These are phyloP conservation scores for Trametes polyzona DNA, from an alignment of 1,284 basidiomycete genomes.

Conservation along the genomic window DNA sequence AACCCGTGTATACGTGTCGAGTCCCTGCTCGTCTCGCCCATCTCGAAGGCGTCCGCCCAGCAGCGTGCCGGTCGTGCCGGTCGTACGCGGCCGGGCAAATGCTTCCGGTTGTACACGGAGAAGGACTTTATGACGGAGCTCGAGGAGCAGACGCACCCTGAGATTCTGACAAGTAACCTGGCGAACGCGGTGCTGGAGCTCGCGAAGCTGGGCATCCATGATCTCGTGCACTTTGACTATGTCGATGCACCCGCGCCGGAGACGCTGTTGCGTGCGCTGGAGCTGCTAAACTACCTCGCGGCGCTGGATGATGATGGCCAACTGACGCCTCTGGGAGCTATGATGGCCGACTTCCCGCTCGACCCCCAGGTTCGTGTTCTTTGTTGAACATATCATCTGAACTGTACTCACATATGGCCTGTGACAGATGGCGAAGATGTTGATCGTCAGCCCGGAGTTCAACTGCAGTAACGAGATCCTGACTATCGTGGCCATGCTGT, in stretches of 20 bases:
- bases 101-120: slow-evolving; percentile 97
- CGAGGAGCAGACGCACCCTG: slow-evolving; percentile 96
- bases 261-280: slow-evolving; percentile 96
- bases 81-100: slow-evolving; percentile 94
- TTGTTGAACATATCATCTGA: neutral
- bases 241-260: slow-evolving; percentile 97
- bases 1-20: slow-evolving; percentile 97
- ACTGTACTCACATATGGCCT: neutral
- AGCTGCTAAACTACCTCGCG: slow-evolving; percentile 90
- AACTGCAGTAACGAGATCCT: slow-evolving; percentile 96
- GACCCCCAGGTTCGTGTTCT: slow-evolving; percentile 80
- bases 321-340: slow-evolving; percentile 83
- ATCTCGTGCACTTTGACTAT: slow-evolving; percentile 93
- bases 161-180: slow-evolving; percentile 91
- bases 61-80: slow-evolving; percentile 97
- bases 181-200: slow-evolving; percentile 95
- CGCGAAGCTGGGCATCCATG: slow-evolving; percentile 91
- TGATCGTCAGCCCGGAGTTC: slow-evolving; percentile 94
- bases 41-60: slow-evolving; percentile 95
- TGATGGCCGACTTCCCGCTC: slow-evolving; percentile 98
- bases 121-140: slow-evolving; percentile 96
- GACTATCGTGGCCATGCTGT: slow-evolving; percentile 95
- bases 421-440: slow-evolving; percentile 84
- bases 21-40: slow-evolving; percentile 91
- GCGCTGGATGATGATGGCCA: slow-evolving; percentile 96